phyloP scores from a whole-genome alignment of 257 asterid genomes.

The Solanum pennellii region DNA sequence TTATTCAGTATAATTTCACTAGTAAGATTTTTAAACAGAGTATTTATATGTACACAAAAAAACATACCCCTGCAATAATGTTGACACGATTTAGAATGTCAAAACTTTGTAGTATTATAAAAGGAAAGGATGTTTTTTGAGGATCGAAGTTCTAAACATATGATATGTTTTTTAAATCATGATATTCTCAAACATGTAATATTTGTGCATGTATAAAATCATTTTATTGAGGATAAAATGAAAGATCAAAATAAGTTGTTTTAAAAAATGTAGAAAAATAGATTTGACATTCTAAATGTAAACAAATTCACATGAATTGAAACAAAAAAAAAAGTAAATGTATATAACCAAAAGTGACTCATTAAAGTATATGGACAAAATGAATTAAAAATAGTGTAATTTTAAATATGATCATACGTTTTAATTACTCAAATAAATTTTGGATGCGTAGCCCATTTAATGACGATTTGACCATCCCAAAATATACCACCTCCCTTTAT shows the following conservation, averaged over 20 bases:
- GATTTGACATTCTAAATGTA: neutral
- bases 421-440: neutral
- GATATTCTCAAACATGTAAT: neutral
- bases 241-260: neutral
- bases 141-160: neutral
- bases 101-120: neutral
- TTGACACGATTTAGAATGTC: neutral
- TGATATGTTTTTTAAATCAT: no score
- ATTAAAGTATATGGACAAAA: neutral
- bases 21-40: no score
- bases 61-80: no score
- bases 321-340: no score
- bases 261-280: neutral
- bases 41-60: no score
- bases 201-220: neutral
- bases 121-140: no score
- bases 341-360: neutral
- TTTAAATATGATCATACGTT: no score
- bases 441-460: neutral
- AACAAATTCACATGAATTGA: neutral
- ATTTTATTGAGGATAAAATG: neutral
- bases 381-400: neutral
- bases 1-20: neutral
- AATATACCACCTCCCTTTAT: neutral
- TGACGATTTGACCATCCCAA: neutral